A percentile compares a stretch with the other conserved stretches of the same genome.
phyloP scores from a whole-genome alignment of 2,329 filamentous ascomycete genomes.

The Graphiopsis chlorocephala region DNA sequence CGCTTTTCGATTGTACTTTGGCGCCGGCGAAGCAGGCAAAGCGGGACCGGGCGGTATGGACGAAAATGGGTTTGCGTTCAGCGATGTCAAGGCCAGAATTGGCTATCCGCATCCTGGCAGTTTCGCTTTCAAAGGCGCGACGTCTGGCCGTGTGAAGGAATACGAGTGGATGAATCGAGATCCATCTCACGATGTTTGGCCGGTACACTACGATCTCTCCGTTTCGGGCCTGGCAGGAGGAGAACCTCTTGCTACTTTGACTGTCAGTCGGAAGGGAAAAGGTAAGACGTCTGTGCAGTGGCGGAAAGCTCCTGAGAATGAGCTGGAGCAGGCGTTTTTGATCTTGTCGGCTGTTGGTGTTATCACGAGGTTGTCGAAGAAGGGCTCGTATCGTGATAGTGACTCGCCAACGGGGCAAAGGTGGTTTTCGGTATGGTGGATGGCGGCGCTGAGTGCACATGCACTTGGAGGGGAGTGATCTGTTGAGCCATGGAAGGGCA shows the following conservation, averaged over 20 bases:
- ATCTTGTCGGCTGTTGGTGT: constrained; percentile 10
- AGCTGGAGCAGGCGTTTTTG: constrained; percentile 10
- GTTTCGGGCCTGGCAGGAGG: not conserved
- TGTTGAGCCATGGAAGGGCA: not conserved
- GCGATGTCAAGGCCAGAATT: constrained; percentile 9
- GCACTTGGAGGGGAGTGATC: not conserved
- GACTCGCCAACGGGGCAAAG: not conserved
- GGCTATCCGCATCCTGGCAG: constrained; percentile 6
- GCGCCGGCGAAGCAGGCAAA: constrained; percentile 2
- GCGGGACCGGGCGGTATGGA: not conserved
- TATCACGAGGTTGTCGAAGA: constrained; percentile 5
- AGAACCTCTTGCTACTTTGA: not conserved
- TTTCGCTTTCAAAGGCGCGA: constrained; percentile 3
- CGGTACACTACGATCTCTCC: not conserved
- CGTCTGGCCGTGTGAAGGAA: not conserved
- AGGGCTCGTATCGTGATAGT: not conserved
- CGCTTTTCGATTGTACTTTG: constrained; percentile 9
- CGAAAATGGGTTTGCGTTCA: constrained; percentile 8
- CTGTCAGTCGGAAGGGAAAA: constrained; percentile 2
- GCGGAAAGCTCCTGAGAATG: constrained; percentile 1
- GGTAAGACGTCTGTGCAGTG: not conserved
- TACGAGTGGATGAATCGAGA: constrained; percentile 8
- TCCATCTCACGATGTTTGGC: not conserved
- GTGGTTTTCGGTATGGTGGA: constrained; percentile 12
- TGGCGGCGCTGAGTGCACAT: not conserved